Evolutionary conservation across 768 basidiomycete species (phyloP).

Genomic region (Pleurotus platypus): DNA sequence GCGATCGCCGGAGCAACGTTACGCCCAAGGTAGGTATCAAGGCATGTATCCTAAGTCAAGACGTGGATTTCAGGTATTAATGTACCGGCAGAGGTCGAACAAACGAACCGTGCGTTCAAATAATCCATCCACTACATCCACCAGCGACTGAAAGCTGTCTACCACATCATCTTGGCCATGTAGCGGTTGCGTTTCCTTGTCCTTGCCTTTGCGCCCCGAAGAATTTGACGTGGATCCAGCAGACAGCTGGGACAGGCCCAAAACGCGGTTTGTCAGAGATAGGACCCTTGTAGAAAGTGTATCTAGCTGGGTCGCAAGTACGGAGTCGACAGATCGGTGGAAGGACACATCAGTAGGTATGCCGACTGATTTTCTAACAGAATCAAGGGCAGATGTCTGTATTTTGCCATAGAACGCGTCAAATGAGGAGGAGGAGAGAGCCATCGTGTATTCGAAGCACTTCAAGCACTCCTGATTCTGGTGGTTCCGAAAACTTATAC

Average conservation of each 20-base stretch:
- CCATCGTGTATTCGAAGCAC: neutral
- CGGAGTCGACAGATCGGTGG: conserved; percentile 80
- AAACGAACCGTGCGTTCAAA: conserved; percentile 75
- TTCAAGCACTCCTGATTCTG: no score
- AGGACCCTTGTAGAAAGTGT: conserved; percentile 63
- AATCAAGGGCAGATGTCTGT: conserved; percentile 57
- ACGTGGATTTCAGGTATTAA: neutral
- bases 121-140: conserved; percentile 83
- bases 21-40: conserved; percentile 76
- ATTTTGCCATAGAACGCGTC: conserved; percentile 51
- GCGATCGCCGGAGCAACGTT: conserved; percentile 64
- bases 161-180: conserved; percentile 76
- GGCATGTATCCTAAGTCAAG: conserved; percentile 62
- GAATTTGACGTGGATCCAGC: conserved; percentile 35
- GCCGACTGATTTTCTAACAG: conserved; percentile 57
- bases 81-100: neutral
- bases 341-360: conserved; percentile 81
- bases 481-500: no score
- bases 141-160: conserved; percentile 72
- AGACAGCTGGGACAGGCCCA: conserved; percentile 37
- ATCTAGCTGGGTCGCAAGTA: conserved; percentile 70
- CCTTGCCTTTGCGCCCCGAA: conserved; percentile 38
- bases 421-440: conserved; percentile 27
- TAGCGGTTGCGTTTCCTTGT: conserved; percentile 41
- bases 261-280: conserved; percentile 57